These are phyloP conservation scores for Corylus avellana DNA, from an alignment of 306 rosid genomes.

Conservation along the genomic window DNA sequence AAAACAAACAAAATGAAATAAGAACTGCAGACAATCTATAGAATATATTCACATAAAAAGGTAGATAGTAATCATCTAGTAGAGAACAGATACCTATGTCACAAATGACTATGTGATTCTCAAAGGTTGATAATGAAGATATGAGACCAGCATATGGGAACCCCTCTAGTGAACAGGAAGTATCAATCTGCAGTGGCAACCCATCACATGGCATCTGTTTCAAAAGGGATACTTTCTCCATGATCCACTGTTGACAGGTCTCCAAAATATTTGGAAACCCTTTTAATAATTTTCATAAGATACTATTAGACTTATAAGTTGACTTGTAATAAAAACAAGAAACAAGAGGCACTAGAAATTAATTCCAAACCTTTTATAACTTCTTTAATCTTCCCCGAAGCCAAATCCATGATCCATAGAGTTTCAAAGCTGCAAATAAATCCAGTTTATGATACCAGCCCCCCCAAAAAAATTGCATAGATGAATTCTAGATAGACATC, in stretches of 20 bases:
- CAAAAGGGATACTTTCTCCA: slow-evolving; percentile 53
- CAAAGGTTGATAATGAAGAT: slow-evolving; percentile 63
- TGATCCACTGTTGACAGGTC: slow-evolving; percentile 52
- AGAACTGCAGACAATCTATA: slow-evolving; percentile 24
- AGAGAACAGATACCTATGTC: slow-evolving; percentile 60
- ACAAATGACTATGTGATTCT: slow-evolving; percentile 60
- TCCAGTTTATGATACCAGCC: background rate
- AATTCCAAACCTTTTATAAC: slow-evolving; percentile 58
- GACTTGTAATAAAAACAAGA: slow-evolving; percentile 11
- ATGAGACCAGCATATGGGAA: slow-evolving; percentile 58
- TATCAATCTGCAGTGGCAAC: slow-evolving; percentile 47
- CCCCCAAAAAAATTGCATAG: slow-evolving; percentile 11
- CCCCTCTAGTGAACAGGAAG: slow-evolving; percentile 38
- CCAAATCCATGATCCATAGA: slow-evolving; percentile 71
- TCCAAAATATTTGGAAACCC: slow-evolving; percentile 63
- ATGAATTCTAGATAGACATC: slow-evolving; percentile 2
- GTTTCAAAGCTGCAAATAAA: slow-evolving; percentile 61
- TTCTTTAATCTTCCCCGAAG: slow-evolving; percentile 53
- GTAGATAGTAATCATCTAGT: slow-evolving; percentile 3
- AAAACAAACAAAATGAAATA: slow-evolving; percentile 27
- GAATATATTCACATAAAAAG: slow-evolving; percentile 20
- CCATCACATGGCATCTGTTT: slow-evolving; percentile 51
- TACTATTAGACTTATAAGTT: slow-evolving; percentile 28
- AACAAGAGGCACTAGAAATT: slow-evolving; percentile 19
- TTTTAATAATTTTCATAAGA: slow-evolving; percentile 25